Evolutionary conservation across 2,329 filamentous ascomycete genomes (phyloP).

Genomic region (Trichoderma semiorbis): DNA sequence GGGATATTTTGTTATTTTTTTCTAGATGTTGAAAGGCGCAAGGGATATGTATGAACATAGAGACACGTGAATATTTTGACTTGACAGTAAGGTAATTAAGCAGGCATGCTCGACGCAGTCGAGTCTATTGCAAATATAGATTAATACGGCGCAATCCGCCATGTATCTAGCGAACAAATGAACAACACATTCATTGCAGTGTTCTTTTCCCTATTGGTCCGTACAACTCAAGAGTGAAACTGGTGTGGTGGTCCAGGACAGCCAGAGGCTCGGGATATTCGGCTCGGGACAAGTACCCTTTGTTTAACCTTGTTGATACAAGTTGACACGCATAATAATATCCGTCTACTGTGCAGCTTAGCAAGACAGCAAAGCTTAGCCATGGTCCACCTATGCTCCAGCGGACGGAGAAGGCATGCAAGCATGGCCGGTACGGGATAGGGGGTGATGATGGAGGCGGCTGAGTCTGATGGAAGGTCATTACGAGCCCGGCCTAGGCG

Average conservation of each 20-base stretch:
- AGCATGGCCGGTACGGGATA: not conserved
- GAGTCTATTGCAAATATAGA: slow-evolving; percentile 15
- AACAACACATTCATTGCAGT: not conserved
- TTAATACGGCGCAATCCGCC: slow-evolving; percentile 14
- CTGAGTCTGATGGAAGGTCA: not conserved
- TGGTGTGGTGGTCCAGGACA: not conserved
- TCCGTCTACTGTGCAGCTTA: not conserved
- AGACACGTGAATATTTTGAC: slow-evolving; percentile 12
- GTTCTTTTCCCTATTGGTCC: not conserved
- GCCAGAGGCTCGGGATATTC: not conserved
- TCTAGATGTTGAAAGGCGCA: slow-evolving; percentile 12
- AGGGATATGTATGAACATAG: slow-evolving; percentile 18
- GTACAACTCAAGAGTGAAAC: not conserved
- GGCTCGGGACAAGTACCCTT: not conserved
- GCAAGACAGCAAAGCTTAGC: not conserved
- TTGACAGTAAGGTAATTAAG: not conserved
- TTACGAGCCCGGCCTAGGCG: not conserved
- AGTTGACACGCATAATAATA: not conserved
- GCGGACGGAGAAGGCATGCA: not conserved
- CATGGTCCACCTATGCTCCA: not conserved
- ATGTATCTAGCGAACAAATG: slow-evolving; percentile 13
- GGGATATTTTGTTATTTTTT: not conserved
- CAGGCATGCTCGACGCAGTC: slow-evolving; percentile 2
- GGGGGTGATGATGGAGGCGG: not conserved
- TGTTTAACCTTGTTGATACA: not conserved